Percentiles rank a stretch among this genome's conserved stretches.
Evolutionary conservation across 164 flowering plant genomes (phyloP).

Genomic region (Taxillus chinensis): DNA sequence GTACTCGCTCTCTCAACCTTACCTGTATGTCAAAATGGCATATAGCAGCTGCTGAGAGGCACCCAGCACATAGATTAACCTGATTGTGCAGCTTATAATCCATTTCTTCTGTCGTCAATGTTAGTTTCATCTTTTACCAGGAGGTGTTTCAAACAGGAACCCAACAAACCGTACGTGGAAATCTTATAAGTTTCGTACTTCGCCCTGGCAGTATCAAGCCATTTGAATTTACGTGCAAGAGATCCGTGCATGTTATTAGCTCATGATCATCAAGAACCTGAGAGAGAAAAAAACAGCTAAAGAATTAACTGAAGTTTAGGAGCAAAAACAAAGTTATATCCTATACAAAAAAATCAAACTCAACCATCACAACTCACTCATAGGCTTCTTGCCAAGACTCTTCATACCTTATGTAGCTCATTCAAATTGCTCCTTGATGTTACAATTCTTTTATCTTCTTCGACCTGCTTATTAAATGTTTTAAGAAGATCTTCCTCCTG

Average conservation of each 20-base stretch:
- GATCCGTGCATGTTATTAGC: constrained; percentile 65
- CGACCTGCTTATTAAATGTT: constrained; percentile 80
- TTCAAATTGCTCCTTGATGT: constrained; percentile 74
- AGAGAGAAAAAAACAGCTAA: constrained; percentile 9
- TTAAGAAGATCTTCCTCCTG: constrained; percentile 83
- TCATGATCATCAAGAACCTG: constrained; percentile 91
- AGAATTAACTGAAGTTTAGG: neutral
- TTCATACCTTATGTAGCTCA: constrained; percentile 72
- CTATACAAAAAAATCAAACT: too few relatives aligned
- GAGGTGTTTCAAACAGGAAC: too few relatives aligned
- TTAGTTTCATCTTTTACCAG: too few relatives aligned
- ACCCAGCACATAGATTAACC: constrained; percentile 28
- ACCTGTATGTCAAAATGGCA: constrained; percentile 64
- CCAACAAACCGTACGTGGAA: too few relatives aligned
- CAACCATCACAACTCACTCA: too few relatives aligned
- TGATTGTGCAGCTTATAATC: constrained; percentile 22
- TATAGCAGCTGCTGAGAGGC: constrained; percentile 41
- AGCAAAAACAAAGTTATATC: too few relatives aligned
- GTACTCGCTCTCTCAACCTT: neutral
- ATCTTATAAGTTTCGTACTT: constrained; percentile 41
- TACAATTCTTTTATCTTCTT: constrained; percentile 82
- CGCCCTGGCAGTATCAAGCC: constrained; percentile 70
- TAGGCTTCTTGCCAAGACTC: neutral
- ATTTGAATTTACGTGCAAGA: constrained; percentile 72
- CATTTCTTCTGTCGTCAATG: constrained; percentile 44